These are phyloP conservation scores for Fusarium beomiforme DNA, from an alignment of 2,329 filamentous ascomycete genomes.

Conservation along the genomic window DNA sequence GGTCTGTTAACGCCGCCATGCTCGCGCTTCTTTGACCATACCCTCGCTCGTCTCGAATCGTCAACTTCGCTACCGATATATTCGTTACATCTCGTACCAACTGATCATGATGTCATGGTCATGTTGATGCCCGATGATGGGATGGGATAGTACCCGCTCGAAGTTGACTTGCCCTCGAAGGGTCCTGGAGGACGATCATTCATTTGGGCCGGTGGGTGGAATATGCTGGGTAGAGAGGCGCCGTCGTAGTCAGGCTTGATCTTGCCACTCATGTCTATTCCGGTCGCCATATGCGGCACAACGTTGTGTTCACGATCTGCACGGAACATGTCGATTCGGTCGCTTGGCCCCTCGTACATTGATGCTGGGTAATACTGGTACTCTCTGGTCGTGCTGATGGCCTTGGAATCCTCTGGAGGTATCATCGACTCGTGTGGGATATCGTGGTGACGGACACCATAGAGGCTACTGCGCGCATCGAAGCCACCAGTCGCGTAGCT, in stretches of 20 bases:
- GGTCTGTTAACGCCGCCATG: constrained; percentile 1
- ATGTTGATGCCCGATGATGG: constrained; percentile 60
- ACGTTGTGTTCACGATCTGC: constrained; percentile 48
- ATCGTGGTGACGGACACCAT: constrained; percentile 60
- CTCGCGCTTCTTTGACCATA: neutral
- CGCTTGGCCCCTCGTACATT: constrained; percentile 60
- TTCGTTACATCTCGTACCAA: neutral
- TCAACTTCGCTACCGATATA: neutral
- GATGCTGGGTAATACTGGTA: constrained; percentile 65
- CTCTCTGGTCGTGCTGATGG: constrained; percentile 58
- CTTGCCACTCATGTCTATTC: constrained; percentile 50
- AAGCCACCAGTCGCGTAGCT: constrained; percentile 41
- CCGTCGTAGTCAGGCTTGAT: constrained; percentile 62
- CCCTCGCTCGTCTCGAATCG: neutral
- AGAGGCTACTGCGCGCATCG: constrained; percentile 47
- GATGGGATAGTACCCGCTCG: constrained; percentile 65
- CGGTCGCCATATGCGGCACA: constrained; percentile 45
- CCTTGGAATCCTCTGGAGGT: constrained; percentile 61
- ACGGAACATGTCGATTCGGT: constrained; percentile 63
- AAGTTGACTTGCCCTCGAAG: constrained; percentile 64
- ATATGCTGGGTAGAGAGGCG: constrained; percentile 57
- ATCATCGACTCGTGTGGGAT: constrained; percentile 63
- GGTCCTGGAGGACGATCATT: constrained; percentile 53
- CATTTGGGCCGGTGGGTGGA: constrained; percentile 54
- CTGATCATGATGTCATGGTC: constrained; percentile 47